These are phyloP conservation scores for Verticillium klebahnii DNA, from an alignment of 2,329 filamentous ascomycete species.

Conservation along the genomic window DNA sequence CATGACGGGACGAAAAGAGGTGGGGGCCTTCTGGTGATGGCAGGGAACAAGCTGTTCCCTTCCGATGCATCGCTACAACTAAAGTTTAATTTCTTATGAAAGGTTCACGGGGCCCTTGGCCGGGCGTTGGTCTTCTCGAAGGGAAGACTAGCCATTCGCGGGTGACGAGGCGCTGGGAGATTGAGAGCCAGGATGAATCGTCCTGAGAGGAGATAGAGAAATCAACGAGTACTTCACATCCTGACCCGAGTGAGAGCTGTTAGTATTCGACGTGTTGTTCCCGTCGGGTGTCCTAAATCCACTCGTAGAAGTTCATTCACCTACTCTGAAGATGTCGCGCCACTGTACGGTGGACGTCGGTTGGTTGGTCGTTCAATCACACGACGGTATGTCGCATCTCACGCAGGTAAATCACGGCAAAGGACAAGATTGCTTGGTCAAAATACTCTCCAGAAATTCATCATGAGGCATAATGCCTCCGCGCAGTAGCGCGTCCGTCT, in stretches of 20 bases:
- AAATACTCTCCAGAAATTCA: neutral
- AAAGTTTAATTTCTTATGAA: constrained; percentile 5
- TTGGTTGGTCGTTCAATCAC: too few species aligned
- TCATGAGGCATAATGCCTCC: neutral
- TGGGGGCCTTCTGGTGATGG: neutral
- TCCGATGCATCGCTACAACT: neutral
- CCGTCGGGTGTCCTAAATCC: too few species aligned
- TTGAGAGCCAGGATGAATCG: neutral
- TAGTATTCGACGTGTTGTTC: too few species aligned
- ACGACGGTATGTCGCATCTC: too few species aligned
- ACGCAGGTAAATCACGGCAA: too few species aligned
- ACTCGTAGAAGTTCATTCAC: too few species aligned
- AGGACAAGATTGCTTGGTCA: neutral
- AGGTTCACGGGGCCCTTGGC: neutral
- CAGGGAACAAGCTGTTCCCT: neutral
- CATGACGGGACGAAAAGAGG: constrained; percentile 2
- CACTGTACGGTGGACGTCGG: too few species aligned
- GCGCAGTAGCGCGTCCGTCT: neutral
- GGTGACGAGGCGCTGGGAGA: neutral
- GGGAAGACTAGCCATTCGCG: neutral
- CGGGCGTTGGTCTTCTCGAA: neutral
- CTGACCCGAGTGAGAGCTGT: too few species aligned
- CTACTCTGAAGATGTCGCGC: too few species aligned
- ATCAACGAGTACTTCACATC: neutral
- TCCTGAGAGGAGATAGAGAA: neutral